Evolutionary conservation across 768 basidiomycete genomes (phyloP).

Genomic region (Russula virescens): DNA sequence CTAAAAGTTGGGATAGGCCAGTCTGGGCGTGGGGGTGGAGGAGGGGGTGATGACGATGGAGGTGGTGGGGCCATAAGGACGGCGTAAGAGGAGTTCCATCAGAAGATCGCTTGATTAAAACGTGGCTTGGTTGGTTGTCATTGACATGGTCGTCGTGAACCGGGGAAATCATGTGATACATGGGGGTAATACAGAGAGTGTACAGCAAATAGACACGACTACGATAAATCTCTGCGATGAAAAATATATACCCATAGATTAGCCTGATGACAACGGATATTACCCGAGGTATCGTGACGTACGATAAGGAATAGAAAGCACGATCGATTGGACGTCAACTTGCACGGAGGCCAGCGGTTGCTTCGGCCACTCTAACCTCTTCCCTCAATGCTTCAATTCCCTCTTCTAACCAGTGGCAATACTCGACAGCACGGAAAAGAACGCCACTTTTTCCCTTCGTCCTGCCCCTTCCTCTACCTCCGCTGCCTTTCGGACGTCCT

Average conservation of each 20-base stretch:
- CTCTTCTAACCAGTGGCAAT: slow-evolving; percentile 82
- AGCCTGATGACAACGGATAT: neutral
- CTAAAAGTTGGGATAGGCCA: slow-evolving; percentile 52
- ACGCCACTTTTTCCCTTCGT: slow-evolving; percentile 89
- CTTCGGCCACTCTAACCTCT: slow-evolving; percentile 65
- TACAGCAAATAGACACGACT: neutral
- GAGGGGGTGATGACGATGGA: neutral
- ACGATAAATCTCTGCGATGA: neutral
- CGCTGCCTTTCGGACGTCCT: slow-evolving; percentile 76
- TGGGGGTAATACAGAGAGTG: neutral
- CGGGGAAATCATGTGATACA: slow-evolving; percentile 7
- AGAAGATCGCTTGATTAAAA: neutral
- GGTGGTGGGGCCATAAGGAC: slow-evolving; percentile 3
- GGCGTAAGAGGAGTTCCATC: too few relatives aligned
- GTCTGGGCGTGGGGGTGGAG: slow-evolving; percentile 23
- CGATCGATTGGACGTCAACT: neutral
- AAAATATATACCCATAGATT: neutral
- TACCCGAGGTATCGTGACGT: neutral
- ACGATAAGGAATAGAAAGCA: slow-evolving; percentile 3
- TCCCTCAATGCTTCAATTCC: slow-evolving; percentile 62
- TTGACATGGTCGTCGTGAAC: neutral
- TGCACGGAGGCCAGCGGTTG: slow-evolving; percentile 51
- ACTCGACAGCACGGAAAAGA: slow-evolving; percentile 80
- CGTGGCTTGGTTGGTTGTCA: neutral
- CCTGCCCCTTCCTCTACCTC: slow-evolving; percentile 47